Conservation (phyloP, 2,329 filamentous ascomycete species). For the Myriangium duriaei region DNA sequence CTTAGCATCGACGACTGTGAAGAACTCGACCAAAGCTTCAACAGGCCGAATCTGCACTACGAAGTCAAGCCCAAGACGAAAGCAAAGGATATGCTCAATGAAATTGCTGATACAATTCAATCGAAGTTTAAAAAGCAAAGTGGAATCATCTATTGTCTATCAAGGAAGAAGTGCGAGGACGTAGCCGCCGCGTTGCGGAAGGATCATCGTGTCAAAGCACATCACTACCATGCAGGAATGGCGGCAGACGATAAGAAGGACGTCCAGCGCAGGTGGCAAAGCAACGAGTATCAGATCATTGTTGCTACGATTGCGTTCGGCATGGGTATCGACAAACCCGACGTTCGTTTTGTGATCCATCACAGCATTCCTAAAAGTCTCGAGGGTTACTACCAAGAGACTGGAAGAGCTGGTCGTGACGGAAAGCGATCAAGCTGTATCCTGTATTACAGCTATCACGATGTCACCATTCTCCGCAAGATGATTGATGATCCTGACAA, state of each 20-base stretch:
- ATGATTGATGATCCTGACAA: slow-evolving; percentile 57
- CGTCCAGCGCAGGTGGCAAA: slow-evolving; percentile 75
- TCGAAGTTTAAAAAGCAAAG: slow-evolving; percentile 56
- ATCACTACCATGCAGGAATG: slow-evolving; percentile 80
- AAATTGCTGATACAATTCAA: slow-evolving; percentile 55
- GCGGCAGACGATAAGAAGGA: slow-evolving; percentile 51
- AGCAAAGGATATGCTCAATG: slow-evolving; percentile 39
- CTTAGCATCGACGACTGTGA: slow-evolving; percentile 70
- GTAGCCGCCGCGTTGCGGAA: slow-evolving; percentile 57
- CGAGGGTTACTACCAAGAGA: slow-evolving; percentile 98
- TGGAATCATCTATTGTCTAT: slow-evolving; percentile 89
- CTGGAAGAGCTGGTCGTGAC: slow-evolving; percentile 84
- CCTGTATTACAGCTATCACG: slow-evolving; percentile 73
- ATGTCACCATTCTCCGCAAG: slow-evolving; percentile 58
- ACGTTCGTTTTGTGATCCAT: slow-evolving; percentile 94
- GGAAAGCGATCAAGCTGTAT: slow-evolving; percentile 80
- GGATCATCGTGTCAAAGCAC: slow-evolving; percentile 54
- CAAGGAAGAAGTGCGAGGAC: slow-evolving; percentile 68
- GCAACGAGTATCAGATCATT: slow-evolving; percentile 68
- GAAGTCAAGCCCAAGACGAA: slow-evolving; percentile 65
- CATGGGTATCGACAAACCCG: slow-evolving; percentile 98
- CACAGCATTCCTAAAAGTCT: slow-evolving; percentile 86
- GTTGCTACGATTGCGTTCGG: slow-evolving; percentile 98
- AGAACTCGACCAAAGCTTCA: slow-evolving; percentile 85
- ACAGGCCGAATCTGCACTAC: slow-evolving; percentile 87